Conservation (phyloP, 2,329 filamentous ascomycete species). For the Ophiocordyceps robertsii region DNA sequence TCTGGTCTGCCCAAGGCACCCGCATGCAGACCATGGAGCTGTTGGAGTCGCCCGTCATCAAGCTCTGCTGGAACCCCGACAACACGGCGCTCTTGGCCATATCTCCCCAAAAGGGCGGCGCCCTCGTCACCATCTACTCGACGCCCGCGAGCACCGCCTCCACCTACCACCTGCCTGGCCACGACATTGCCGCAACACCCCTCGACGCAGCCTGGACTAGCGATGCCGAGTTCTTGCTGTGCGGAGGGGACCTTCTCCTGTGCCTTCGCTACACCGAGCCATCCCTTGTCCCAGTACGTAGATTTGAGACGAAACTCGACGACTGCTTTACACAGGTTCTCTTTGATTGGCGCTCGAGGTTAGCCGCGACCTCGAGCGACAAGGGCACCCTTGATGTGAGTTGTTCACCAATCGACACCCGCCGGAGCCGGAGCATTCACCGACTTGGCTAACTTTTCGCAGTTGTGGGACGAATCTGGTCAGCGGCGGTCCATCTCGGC, state of each 20-base stretch:
- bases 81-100: slow-evolving; percentile 43
- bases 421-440: background rate
- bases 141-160: slow-evolving; percentile 27
- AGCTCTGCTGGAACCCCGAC: slow-evolving; percentile 46
- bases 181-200: slow-evolving; percentile 35
- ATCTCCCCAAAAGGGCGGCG: slow-evolving; percentile 38
- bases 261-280: slow-evolving; percentile 32
- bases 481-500: slow-evolving; percentile 42
- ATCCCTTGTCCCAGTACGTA: slow-evolving; percentile 30
- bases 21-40: slow-evolving; percentile 40
- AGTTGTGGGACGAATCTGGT: slow-evolving; percentile 43
- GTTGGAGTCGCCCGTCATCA: slow-evolving; percentile 47
- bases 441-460: slow-evolving; percentile 1
- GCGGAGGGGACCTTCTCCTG: slow-evolving; percentile 41
- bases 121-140: slow-evolving; percentile 42
- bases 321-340: slow-evolving; percentile 41
- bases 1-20: slow-evolving; percentile 41
- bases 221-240: slow-evolving; percentile 43
- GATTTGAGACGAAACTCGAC: slow-evolving; percentile 38
- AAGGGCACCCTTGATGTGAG: slow-evolving; percentile 48
- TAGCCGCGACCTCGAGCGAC: slow-evolving; percentile 46
- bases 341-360: slow-evolving; percentile 38
- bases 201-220: slow-evolving; percentile 48
- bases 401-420: background rate
- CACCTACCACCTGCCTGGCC: slow-evolving; percentile 32